Evolutionary conservation across 306 rosid genomes (phyloP), one percentile per base, ranked within the genome.

Genomic region (Chamaecrista fasciculata): DNA sequence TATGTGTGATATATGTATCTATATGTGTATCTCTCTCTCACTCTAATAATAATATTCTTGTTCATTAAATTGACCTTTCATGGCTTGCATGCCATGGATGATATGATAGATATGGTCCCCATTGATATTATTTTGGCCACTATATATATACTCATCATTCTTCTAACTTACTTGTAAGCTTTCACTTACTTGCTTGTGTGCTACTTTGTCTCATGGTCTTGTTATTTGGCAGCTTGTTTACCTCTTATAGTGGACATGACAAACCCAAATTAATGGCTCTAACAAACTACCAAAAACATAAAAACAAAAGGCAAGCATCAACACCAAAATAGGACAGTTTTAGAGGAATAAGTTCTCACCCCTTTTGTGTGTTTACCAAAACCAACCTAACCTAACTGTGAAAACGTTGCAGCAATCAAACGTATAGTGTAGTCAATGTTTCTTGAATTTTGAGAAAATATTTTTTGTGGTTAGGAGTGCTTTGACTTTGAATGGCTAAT

Each of bases 201-300:
- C 8, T 43, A 49, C 51, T 55, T 1, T 72, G 26, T 62, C 31
- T 26, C 19, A 2, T 29, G 9, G 37, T 29, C 29, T 56, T 70
- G 71, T 77, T 76, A 70, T 74, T 74, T 78, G 82, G 82, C 66
- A 16, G 4, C 9, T 58, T 73, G 36, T 64, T 1, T 8, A 48
- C 82, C 71, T 77, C 85, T 77, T 53, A 81, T 73, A 65, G 82
- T 78, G 82, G 46, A 57, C 29, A 4, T 3, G 6, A 9, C 48
- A 51, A 51, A 42, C 61, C 3, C 44, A 6, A 1, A 36, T 11
- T 24, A 20, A 29, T 60, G n/a, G 34, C 29, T 5, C n/a, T 47
- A 7, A 14, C 53, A 63, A 51, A 51, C 4, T 21, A 33, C 20
- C 69, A 4, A 53, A 20, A 42, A 2, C 39, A 59, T 36, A 19